These are phyloP conservation scores for Aspergillus phoenicis DNA, from an alignment of 2,329 filamentous ascomycete species.

Conservation along the genomic window DNA sequence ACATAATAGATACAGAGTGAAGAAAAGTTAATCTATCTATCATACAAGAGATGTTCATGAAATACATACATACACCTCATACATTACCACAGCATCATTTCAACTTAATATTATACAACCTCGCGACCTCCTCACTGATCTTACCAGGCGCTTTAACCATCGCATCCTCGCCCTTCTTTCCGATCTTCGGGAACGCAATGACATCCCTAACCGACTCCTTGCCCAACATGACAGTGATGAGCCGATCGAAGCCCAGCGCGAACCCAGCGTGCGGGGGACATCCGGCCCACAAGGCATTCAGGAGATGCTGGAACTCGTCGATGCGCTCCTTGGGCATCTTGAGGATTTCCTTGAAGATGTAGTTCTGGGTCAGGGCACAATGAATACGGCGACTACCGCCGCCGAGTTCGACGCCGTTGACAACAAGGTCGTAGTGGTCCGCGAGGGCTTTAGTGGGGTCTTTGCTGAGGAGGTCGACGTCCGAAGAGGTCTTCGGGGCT, in stretches of 20 bases:
- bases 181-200: constrained; percentile 94
- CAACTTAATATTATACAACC: constrained; percentile 59
- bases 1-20: background rate
- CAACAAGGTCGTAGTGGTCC: constrained; percentile 92
- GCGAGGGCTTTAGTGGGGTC: constrained; percentile 73
- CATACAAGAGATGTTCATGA: no score
- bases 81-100: background rate
- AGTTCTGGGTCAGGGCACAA: constrained; percentile 76
- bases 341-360: constrained; percentile 80
- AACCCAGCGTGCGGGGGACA: constrained; percentile 96
- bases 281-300: constrained; percentile 78
- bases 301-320: constrained; percentile 80
- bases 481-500: constrained; percentile 70
- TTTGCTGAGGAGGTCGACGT: constrained; percentile 73
- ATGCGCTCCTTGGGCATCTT: constrained; percentile 73
- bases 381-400: constrained; percentile 94
- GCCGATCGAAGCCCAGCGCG: constrained; percentile 85
- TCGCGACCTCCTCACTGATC: constrained; percentile 63
- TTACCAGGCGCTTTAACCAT: constrained; percentile 76
- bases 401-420: constrained; percentile 93
- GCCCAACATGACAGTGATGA: constrained; percentile 78
- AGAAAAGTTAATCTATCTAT: no score
- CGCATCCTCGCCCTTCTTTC: constrained; percentile 82
- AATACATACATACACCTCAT: background rate
- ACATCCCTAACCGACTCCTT: constrained; percentile 83